These are phyloP conservation scores for Apiospora rasikravindrae DNA, from an alignment of 2,329 filamentous ascomycete genomes.

Conservation along the genomic window DNA sequence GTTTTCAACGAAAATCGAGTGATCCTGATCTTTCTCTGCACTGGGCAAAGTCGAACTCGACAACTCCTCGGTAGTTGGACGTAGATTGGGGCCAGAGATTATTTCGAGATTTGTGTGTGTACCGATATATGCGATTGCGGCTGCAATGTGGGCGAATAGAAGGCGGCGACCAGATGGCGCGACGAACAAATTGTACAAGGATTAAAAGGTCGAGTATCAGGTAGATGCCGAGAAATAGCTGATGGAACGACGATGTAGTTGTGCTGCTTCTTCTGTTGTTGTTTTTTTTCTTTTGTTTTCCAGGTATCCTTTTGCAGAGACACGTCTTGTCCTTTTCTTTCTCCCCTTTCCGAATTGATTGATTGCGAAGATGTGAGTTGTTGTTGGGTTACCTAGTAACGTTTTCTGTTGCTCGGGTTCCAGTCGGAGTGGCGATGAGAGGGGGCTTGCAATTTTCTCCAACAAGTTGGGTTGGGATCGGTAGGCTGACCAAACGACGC, in stretches of 20 bases:
- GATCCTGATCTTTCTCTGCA: constrained; percentile 18
- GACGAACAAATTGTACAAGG: constrained; percentile 39
- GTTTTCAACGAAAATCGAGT: neutral
- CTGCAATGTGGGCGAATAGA: constrained; percentile 29
- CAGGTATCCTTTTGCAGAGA: constrained; percentile 18
- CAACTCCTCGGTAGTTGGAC: constrained; percentile 27
- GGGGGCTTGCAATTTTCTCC: constrained; percentile 25
- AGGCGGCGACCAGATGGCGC: constrained; percentile 31
- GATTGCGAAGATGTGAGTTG: constrained; percentile 28
- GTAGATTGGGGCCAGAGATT: constrained; percentile 27
- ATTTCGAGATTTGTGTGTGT: constrained; percentile 28
- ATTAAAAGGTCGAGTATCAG: constrained; percentile 39
- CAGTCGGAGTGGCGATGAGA: neutral
- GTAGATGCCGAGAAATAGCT: constrained; percentile 26
- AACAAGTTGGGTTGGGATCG: constrained; percentile 29
- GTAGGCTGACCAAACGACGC: constrained; percentile 33
- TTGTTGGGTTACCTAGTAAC: constrained; percentile 36
- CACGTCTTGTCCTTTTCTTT: constrained; percentile 32
- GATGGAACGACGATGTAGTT: constrained; percentile 21
- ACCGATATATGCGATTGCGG: constrained; percentile 32
- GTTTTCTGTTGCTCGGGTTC: constrained; percentile 29
- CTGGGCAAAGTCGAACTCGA: constrained; percentile 2
- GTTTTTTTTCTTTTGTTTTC: neutral
- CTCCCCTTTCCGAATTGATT: constrained; percentile 34
- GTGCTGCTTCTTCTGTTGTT: neutral